phyloP scores from a whole-genome alignment of 257 asterid species.

The Linderniella brevidens region DNA sequence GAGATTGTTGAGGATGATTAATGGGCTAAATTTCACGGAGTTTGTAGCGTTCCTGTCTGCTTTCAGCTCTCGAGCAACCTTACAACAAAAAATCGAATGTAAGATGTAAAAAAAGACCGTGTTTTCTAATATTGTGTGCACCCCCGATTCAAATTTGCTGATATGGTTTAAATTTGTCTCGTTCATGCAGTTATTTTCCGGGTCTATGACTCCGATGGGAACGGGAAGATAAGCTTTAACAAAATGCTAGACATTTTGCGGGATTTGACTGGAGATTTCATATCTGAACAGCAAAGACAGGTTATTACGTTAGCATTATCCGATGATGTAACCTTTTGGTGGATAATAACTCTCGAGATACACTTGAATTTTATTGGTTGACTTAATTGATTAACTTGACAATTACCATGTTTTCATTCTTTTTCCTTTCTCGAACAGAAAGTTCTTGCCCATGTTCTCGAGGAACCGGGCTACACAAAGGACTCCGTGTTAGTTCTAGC shows the following conservation, averaged over 20 bases:
- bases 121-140: not conserved
- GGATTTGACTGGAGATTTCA: conserved; percentile 45
- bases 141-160: not conserved
- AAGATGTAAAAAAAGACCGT: conserved; percentile 14
- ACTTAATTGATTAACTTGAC: not conserved
- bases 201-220: conserved; percentile 69
- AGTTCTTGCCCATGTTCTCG: conserved; percentile 64
- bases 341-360: not conserved
- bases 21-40: conserved; percentile 88
- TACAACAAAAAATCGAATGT: conserved; percentile 81
- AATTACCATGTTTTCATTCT: not conserved
- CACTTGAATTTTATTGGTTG: not conserved
- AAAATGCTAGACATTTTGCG: conserved; percentile 63
- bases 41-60: conserved; percentile 87
- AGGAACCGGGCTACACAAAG: conserved; percentile 74
- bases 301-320: too few species aligned
- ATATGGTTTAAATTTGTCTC: conserved; percentile 10
- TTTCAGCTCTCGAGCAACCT: conserved; percentile 80
- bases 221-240: conserved; percentile 54
- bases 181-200: conserved; percentile 49
- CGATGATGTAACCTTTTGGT: not conserved
- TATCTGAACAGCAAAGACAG: conserved; percentile 46
- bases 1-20: conserved; percentile 81
- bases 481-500: conserved; percentile 50
- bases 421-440: conserved; percentile 31